A percentile compares a stretch with the other conserved stretches of the same genome.
Conservation (phyloP, 352 stramenopile genomes). For the Globisporangium iwayamae region DNA sequence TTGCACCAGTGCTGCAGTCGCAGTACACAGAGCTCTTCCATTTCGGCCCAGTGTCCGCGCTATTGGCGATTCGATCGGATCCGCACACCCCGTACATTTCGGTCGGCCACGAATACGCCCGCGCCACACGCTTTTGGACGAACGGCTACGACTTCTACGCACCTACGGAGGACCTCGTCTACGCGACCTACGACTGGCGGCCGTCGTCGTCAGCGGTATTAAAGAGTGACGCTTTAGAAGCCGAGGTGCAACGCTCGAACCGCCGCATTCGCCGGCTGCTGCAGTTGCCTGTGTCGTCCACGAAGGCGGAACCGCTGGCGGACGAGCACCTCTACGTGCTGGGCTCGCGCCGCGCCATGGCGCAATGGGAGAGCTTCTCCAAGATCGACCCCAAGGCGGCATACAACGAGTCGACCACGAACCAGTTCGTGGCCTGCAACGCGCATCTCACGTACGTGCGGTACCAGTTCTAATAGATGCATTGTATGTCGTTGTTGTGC, state of each 20-base stretch:
- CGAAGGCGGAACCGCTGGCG: slow-evolving; percentile 23
- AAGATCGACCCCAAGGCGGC: slow-evolving; percentile 45
- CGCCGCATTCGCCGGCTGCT: slow-evolving; percentile 69
- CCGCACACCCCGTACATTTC: slow-evolving; percentile 55
- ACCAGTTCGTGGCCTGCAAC: slow-evolving; percentile 76
- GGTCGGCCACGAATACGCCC: slow-evolving; percentile 70
- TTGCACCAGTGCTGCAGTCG: slow-evolving; percentile 58
- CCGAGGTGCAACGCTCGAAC: slow-evolving; percentile 25
- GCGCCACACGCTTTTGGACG: slow-evolving; percentile 83
- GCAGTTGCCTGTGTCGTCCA: slow-evolving; percentile 38
- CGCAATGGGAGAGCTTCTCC: slow-evolving; percentile 63
- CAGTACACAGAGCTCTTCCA: slow-evolving; percentile 85
- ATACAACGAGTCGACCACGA: slow-evolving; percentile 83
- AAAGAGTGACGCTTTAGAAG: slow-evolving; percentile 19
- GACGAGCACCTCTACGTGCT: slow-evolving; percentile 43
- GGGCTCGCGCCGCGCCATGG: slow-evolving; percentile 44
- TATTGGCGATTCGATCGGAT: slow-evolving; percentile 72
- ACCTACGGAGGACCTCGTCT: slow-evolving; percentile 58
- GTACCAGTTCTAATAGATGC: slow-evolving; percentile 26
- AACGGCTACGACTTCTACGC: slow-evolving; percentile 85
- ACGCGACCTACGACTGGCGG: slow-evolving; percentile 56
- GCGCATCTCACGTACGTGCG: slow-evolving; percentile 55
- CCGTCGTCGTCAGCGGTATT: slow-evolving; percentile 18
- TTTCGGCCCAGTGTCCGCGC: slow-evolving; percentile 54
- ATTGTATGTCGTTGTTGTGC: not conserved